Percentiles rank a stretch among this genome's conserved stretches.
phyloP scores from a whole-genome alignment of 306 rosid species.

The Purshia tridentata region DNA sequence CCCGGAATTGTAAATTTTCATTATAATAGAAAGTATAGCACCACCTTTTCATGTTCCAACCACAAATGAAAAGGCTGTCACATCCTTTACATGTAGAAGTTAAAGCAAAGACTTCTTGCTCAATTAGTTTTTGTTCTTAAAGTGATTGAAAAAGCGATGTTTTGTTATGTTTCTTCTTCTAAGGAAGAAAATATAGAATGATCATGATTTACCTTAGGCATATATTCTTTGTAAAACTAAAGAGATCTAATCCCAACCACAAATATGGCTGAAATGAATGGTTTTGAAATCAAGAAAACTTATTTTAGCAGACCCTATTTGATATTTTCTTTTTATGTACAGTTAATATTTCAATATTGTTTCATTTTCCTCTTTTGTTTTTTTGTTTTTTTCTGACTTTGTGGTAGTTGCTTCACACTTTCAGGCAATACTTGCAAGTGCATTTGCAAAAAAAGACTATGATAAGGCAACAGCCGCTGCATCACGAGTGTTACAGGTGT shows the following conservation, averaged over 20 bases:
- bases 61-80: too few relatives aligned
- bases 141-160: too few relatives aligned
- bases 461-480: constrained; percentile 73
- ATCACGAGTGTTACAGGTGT: constrained; percentile 81
- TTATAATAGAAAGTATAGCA: too few relatives aligned
- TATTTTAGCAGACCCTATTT: neutral
- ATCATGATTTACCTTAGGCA: neutral
- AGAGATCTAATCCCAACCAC: neutral
- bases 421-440: constrained; percentile 91
- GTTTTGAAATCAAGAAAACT: neutral
- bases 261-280: neutral
- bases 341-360: neutral
- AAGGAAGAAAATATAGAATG: neutral
- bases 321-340: neutral
- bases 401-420: constrained; percentile 9
- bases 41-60: too few relatives aligned
- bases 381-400: neutral
- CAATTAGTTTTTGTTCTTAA: too few relatives aligned
- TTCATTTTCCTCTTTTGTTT: neutral
- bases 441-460: constrained; percentile 81
- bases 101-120: neutral
- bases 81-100: too few relatives aligned
- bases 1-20: too few relatives aligned
- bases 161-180: too few relatives aligned
- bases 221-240: neutral